Evolutionary conservation across 2,329 filamentous ascomycete species (phyloP).

Genomic region (Botryosphaeria dothidea): DNA sequence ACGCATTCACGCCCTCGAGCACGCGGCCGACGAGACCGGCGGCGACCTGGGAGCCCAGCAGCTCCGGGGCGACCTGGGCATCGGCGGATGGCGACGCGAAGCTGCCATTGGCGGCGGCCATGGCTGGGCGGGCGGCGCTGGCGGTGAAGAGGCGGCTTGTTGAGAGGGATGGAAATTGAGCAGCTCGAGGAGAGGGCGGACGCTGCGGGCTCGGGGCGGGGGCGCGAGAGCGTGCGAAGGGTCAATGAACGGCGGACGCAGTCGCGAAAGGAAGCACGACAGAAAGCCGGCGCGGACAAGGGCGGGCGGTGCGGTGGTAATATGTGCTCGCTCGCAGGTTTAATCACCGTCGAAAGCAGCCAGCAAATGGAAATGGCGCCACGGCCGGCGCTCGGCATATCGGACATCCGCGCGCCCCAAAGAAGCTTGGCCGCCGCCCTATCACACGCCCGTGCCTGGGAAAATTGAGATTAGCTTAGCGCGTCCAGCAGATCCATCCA

Average conservation of each 20-base stretch:
- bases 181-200: not conserved
- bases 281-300: not conserved
- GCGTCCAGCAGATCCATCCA: constrained; percentile 13
- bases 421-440: not conserved
- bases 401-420: constrained; percentile 10
- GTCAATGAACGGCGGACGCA: constrained; percentile 10
- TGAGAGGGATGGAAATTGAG: not conserved
- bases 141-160: not conserved
- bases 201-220: not conserved
- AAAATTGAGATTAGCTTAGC: constrained; percentile 16
- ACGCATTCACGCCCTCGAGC: constrained; percentile 33
- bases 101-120: constrained; percentile 35
- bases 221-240: no score
- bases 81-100: constrained; percentile 43
- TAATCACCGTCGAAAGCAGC: not conserved
- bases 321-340: not conserved
- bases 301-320: not conserved
- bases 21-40: constrained; percentile 34
- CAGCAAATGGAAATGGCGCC: constrained; percentile 11
- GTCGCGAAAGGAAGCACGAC: constrained; percentile 1
- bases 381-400: constrained; percentile 13
- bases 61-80: constrained; percentile 35
- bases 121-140: constrained; percentile 4
- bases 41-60: constrained; percentile 30
- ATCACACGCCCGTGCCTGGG: constrained; percentile 12